phyloP scores from a whole-genome alignment of 2,329 filamentous ascomycete species.

The Verticillium nubilum region DNA sequence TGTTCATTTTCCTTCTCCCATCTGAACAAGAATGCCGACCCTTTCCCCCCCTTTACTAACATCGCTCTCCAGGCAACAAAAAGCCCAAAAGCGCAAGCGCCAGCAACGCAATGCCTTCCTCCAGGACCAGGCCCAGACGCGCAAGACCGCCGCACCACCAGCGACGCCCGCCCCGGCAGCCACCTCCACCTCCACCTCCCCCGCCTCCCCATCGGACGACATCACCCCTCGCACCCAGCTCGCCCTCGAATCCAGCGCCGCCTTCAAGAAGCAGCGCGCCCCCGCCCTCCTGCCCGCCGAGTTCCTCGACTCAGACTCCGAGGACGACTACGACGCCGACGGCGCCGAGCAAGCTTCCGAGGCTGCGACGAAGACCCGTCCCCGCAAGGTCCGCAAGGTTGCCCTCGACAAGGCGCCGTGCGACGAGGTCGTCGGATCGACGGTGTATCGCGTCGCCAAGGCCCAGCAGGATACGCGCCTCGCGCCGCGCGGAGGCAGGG shows the following conservation, averaged over 20 bases:
- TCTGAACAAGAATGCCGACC: too few species aligned
- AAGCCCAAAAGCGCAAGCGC: slow-evolving; percentile 47
- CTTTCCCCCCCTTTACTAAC: too few species aligned
- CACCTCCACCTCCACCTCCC: not conserved
- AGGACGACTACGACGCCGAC: slow-evolving; percentile 28
- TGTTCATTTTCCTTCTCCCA: not conserved
- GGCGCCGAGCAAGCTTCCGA: slow-evolving; percentile 18
- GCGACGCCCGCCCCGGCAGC: slow-evolving; percentile 1
- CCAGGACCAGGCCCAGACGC: slow-evolving; percentile 48
- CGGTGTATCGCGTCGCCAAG: slow-evolving; percentile 43
- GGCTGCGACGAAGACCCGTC: slow-evolving; percentile 17
- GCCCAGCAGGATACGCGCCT: slow-evolving; percentile 38
- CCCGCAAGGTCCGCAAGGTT: slow-evolving; percentile 37
- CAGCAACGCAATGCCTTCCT: slow-evolving; percentile 48
- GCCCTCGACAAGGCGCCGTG: slow-evolving; percentile 27
- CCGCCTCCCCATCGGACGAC: slow-evolving; percentile 12
- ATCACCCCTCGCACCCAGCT: slow-evolving; percentile 9
- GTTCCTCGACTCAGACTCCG: slow-evolving; percentile 46
- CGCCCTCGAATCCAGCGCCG: slow-evolving; percentile 2
- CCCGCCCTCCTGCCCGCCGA: slow-evolving; percentile 47
- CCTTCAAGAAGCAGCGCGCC: not conserved
- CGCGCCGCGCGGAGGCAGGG: slow-evolving; percentile 41
- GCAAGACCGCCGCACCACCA: slow-evolving; percentile 28
- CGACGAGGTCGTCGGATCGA: slow-evolving; percentile 46
- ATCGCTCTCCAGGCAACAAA: slow-evolving; percentile 37